These are phyloP conservation scores for Pseudopediastrum boryanum DNA, from an alignment of 139 green algal genomes.

Conservation along the genomic window DNA sequence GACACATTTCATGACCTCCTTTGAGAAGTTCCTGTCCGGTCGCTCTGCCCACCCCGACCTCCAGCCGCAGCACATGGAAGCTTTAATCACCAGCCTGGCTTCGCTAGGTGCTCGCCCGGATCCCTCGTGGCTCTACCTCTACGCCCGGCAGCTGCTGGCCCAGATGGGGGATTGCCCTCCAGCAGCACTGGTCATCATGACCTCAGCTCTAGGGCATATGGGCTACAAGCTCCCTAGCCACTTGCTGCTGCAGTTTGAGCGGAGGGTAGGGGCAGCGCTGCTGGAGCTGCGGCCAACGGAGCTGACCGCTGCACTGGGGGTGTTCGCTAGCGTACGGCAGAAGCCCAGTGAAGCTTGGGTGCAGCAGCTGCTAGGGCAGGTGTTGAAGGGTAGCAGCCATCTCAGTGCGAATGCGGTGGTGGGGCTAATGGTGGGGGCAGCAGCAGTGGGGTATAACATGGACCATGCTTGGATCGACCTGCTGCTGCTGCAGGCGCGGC, in stretches of 20 bases:
- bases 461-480: constrained; percentile 10
- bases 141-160: constrained; percentile 21
- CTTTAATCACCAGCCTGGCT: constrained; percentile 23
- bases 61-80: constrained; percentile 23
- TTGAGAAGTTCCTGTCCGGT: constrained; percentile 18
- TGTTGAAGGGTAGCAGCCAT: constrained; percentile 16
- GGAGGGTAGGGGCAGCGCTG: constrained; percentile 2
- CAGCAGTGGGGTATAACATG: constrained; percentile 1
- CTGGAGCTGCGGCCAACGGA: not conserved
- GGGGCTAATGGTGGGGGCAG: not conserved
- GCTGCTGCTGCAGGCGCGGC: constrained; percentile 30
- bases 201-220: not conserved
- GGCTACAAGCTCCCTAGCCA: constrained; percentile 23
- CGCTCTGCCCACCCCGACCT: constrained; percentile 22
- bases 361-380: constrained; percentile 13
- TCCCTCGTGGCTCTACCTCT: constrained; percentile 35
- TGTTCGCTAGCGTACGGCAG: not conserved
- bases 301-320: not conserved
- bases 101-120: constrained; percentile 22
- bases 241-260: constrained; percentile 18
- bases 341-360: constrained; percentile 11
- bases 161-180: constrained; percentile 10
- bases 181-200: not conserved
- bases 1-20: constrained; percentile 26
- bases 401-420: not conserved